Percentiles rank a stretch among this genome's conserved stretches.
Evolutionary conservation across 176 grass and related monocot species (phyloP).

Genomic region (Avena atlantica): DNA sequence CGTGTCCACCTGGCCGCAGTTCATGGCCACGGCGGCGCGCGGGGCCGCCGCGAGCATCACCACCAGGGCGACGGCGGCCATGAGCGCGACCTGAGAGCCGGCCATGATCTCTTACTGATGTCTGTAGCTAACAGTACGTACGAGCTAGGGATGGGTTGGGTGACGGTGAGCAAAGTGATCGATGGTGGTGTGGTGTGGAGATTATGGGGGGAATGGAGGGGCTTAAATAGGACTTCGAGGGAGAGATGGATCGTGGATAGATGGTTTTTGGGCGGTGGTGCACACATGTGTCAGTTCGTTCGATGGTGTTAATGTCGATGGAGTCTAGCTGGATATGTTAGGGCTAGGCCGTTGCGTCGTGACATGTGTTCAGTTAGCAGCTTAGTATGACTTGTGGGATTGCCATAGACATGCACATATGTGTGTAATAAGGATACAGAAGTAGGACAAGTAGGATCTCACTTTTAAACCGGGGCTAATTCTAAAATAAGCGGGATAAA

Average conservation of each 20-base stretch:
- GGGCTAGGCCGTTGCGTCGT: not conserved
- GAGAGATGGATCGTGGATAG: not conserved
- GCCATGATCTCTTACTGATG: constrained; percentile 16
- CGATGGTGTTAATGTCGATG: not conserved
- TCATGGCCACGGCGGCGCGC: constrained; percentile 5
- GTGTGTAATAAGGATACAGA: not conserved
- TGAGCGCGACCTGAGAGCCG: not conserved
- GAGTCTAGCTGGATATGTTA: not conserved
- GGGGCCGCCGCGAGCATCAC: constrained; percentile 14
- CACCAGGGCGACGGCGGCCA: constrained; percentile 16
- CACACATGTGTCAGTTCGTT: not conserved
- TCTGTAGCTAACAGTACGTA: not conserved
- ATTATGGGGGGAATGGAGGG: not conserved
- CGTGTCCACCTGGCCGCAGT: constrained; percentile 44
- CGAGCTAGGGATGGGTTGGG: not conserved
- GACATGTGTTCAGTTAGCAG: not conserved
- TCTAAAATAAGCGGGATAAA: too few relatives aligned
- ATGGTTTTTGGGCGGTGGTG: not conserved
- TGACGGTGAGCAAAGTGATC: not conserved
- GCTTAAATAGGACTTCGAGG: not conserved
- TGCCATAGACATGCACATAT: not conserved
- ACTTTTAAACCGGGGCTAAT: too few relatives aligned
- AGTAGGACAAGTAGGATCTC: too few relatives aligned
- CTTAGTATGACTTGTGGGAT: not conserved
- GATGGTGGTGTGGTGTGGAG: not conserved